phyloP scores from a whole-genome alignment of 805 yeast genomes.

The Yamadazyma nakazawae region DNA sequence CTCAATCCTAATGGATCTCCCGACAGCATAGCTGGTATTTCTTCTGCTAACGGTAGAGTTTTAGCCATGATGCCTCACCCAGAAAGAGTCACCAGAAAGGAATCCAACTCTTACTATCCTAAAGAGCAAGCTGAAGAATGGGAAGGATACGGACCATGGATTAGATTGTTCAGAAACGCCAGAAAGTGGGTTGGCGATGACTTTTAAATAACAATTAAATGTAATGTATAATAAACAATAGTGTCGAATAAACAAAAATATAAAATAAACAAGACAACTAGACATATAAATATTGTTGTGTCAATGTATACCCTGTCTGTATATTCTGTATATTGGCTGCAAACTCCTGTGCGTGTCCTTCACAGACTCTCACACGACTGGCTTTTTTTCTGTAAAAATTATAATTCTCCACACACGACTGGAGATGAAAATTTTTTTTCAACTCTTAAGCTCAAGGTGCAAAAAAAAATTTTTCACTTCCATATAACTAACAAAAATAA shows the following conservation, averaged over 20 bases:
- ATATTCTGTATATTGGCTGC: not conserved
- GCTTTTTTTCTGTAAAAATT: not conserved
- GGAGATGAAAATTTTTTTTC: conserved; percentile 4
- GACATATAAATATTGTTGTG: too few species aligned
- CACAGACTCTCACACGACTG: not conserved
- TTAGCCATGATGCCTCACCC: conserved; percentile 99
- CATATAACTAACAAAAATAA: conserved; percentile 5
- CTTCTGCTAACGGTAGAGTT: conserved; percentile 89
- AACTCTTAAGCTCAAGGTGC: not conserved
- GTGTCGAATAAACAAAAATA: too few species aligned
- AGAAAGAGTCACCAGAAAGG: conserved; percentile 86
- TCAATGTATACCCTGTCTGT: too few species aligned
- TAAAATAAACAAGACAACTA: too few species aligned
- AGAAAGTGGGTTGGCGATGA: conserved; percentile 81
- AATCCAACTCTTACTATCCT: conserved; percentile 91
- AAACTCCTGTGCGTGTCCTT: not conserved
- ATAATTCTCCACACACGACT: not conserved
- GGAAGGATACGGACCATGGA: conserved; percentile 94
- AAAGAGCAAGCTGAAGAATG: conserved; percentile 53
- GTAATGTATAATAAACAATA: not conserved
- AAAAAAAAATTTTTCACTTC: conserved; percentile 10
- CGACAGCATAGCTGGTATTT: conserved; percentile 87
- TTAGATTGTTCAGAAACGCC: conserved; percentile 85
- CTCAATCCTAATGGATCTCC: conserved; percentile 97
- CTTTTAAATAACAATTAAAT: conserved; percentile 5